Base-by-base conservation (phyloP, 2,329 filamentous ascomycete genomes). In the Biscogniauxia mediterranea region DNA sequence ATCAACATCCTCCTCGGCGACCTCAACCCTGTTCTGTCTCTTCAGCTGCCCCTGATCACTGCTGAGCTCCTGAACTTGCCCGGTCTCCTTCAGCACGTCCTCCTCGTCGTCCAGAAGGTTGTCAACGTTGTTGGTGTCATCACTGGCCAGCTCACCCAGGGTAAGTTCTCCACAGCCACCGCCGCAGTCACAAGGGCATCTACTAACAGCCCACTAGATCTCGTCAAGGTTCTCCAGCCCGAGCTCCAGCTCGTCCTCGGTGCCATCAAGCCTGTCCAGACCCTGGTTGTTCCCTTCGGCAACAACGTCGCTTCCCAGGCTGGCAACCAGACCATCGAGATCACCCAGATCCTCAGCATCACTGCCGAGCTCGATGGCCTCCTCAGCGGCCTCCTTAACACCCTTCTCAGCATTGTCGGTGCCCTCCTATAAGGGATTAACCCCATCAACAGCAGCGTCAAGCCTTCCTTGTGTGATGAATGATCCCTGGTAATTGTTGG, bases 161-260 rank as follows among this genome's bases (percentile, higher is more conserved):
- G 70, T 74, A 62, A 56, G 70, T 66, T 26, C 2, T 2, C 13
- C 23, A 23, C 23, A 3, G n/a, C 20, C 42, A 1, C 20, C n/a
- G 19, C 8, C 7, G 54, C 25, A 13, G 2, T 6, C 19, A 21
- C 1, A 1, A 1, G 3, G 9, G 13, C 54, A 60, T n/a, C 62
- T 60, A 17, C 61, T 61, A 68, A 70, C 58, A 57, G 8, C 4
- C 28, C 3, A 13, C 25, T n/a, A 71, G 71, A 70, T 60, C 66
- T 68, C 59, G 55, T 70, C 2, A 55, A 57, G 52, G 51, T 63
- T 21, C 38, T 72, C 62, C 64, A 70, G 66, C 66, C 69, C 19
- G 70, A 73, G 62, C 64, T 74, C 20, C 66, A 69, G 59, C 63
- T 63, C 59, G 68, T 70, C 55, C 61, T 73, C 26, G 53, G 60